Base-by-base conservation (phyloP, 768 basidiomycete genomes). In the Russula brevipes region DNA sequence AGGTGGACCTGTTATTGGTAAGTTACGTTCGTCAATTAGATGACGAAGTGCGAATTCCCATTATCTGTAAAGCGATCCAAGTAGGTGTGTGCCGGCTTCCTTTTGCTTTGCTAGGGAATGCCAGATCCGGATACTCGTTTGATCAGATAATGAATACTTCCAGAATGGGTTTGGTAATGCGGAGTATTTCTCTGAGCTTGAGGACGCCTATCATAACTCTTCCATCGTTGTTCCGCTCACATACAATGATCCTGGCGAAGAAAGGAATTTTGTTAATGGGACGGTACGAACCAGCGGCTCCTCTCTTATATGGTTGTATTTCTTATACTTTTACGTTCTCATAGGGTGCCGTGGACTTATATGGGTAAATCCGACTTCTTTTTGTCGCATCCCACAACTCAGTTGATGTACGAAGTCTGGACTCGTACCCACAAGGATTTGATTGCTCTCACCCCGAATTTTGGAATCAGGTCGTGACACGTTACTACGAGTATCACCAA, bases 1-100 rank as follows among this genome's bases (percentile, higher is more conserved):
- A 12, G 89, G 88, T 24, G 90, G 90, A 12, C 88, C 90, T 24
- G 83, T 92, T 19, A 86, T 91, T 52, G 85, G 87, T 85, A 64
- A 45, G 82, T 71, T 14, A 17, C 31, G 5, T 42, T 17, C 31
- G 8, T 16, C 12, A 12, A 11, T 53, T 19, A 19, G 2, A n/a
- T 8, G 50, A 35, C 30, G 44, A 45, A 30, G 30, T 52, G 41
- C 45, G 11, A 31, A 54, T 47, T 5, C 45, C 59, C 33, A 57
- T 46, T 9, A 33, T 50, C 46, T 63, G 52, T 6, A 45, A 65
- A 84, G 84, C 82, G 14, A 76, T 85, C 0, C 85, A 86, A 71
- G 68, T 85, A 44, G 85, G 83, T 85, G 36, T 65, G 75, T 59
- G 44, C 49, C 56, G 31, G 35, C 44, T 24, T 35, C 33, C 31